Evolutionary conservation across 2,329 filamentous ascomycete genomes (phyloP), one percentile per base, ranked within the genome.

Genomic region (Diaporthe sp.): DNA sequence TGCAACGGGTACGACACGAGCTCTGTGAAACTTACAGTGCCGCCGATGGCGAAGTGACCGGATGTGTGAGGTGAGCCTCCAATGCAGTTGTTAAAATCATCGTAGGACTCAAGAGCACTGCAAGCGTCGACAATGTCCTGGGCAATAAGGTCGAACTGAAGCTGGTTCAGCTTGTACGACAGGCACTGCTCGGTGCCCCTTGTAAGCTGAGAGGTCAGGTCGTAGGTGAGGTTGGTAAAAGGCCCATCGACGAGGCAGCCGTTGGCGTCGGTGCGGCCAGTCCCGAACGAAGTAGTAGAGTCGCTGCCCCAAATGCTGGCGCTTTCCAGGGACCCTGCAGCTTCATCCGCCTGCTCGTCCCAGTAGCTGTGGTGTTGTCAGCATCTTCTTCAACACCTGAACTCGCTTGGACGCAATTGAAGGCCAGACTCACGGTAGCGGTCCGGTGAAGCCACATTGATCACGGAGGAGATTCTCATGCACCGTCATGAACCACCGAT

Each of bases 401-500:
- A 37, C 5, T 13, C 12, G 4, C 19, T 37, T n/a, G 32, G 17
- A 15, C 19, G 19, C 19, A 35, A n/a, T 22, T 15, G 19, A n/a
- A 58, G 55, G 55, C 12, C 9, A 8, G 12, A 47, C 58, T 63
- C 15, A 63, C 58, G 58, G 58, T 1, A 44, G 8, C 17, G 58
- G 58, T 10, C 39, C 58, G 10, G 39, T 32, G 8, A 30, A 63
- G 25, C 58, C 58, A 12, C 58, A 63, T 6, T 63, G 6, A 3
- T 47, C 25, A 10, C 58, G 58, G 13, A 63, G 58, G 17, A 63
- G 39, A 2, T 44, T 63, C 25, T 63, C 58, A 7, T 63, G 39
- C 4, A 63, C 39, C 8, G 37, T 63, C 58, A 63, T 63, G 39
- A 44, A 63, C 37, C 39, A 63, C n/a, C 58, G 58, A 19, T 63